Conservation (phyloP, 257 asterid species). For the Primulina huaijiensis region DNA sequence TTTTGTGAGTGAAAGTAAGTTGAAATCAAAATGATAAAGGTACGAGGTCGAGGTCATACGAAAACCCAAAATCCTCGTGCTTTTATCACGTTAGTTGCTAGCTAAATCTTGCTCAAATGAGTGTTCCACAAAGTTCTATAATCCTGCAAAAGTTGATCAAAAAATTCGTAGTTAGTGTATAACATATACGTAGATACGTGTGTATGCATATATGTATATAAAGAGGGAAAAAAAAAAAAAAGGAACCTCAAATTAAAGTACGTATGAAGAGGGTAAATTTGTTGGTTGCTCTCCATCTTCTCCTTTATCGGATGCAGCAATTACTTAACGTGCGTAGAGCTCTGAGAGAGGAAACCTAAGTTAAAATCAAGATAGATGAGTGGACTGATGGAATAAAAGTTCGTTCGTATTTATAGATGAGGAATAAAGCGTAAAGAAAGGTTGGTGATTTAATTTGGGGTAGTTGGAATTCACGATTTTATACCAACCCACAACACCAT, state of each 20-base stretch:
- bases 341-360: too few relatives aligned
- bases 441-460: background rate
- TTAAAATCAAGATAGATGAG: too few relatives aligned
- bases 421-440: background rate
- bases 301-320: too few relatives aligned
- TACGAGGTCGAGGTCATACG: conserved; percentile 42
- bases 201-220: too few relatives aligned
- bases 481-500: background rate
- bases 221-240: too few relatives aligned
- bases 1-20: too few relatives aligned
- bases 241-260: too few relatives aligned
- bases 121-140: conserved; percentile 35
- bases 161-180: background rate
- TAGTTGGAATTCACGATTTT: too few relatives aligned
- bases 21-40: conserved; percentile 30
- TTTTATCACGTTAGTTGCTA: conserved; percentile 24
- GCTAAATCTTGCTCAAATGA: conserved; percentile 59
- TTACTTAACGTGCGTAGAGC: too few relatives aligned
- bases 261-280: too few relatives aligned
- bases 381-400: background rate
- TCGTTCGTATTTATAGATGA: background rate
- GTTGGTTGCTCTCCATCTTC: too few relatives aligned
- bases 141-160: conserved; percentile 23
- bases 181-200: too few relatives aligned
- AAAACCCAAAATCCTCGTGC: conserved; percentile 9